Percentiles rank a stretch among this genome's conserved stretches.
These are phyloP conservation scores for Tylopilus plumbeoviolaceoides DNA, from an alignment of 768 basidiomycete species.

Conservation along the genomic window DNA sequence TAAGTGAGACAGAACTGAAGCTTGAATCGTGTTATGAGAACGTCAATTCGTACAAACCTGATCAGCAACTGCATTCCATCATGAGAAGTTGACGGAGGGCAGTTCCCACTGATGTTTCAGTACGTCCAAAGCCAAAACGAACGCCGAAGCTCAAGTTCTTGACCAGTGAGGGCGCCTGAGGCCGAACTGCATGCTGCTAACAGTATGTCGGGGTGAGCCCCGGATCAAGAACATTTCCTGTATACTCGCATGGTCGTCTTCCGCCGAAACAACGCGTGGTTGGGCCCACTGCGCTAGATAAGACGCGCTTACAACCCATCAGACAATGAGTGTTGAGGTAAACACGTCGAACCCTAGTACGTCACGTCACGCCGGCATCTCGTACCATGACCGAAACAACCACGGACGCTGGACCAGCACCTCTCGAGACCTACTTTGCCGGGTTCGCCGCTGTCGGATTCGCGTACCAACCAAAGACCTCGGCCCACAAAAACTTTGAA, in stretches of 20 bases:
- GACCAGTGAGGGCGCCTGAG: background rate
- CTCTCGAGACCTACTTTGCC: conserved; percentile 15
- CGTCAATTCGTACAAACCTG: background rate
- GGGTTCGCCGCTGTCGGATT: conserved; percentile 9
- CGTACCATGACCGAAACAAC: background rate
- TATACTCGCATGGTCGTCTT: too few species aligned
- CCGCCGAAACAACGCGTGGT: background rate
- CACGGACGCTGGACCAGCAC: background rate
- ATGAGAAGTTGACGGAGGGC: background rate
- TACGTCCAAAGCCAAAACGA: background rate
- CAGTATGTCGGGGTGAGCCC: background rate
- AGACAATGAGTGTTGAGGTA: too few species aligned
- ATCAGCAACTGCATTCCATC: background rate
- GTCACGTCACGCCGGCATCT: too few species aligned
- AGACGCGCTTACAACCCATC: too few species aligned
- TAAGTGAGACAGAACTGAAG: too few species aligned
- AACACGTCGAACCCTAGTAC: too few species aligned
- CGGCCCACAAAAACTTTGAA: conserved; percentile 15
- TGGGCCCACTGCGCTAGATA: too few species aligned
- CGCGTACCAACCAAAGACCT: conserved; percentile 4
- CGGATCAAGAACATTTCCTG: too few species aligned
- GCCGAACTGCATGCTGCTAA: too few species aligned
- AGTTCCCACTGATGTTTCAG: background rate
- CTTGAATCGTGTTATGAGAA: too few species aligned
- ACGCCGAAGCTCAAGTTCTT: background rate